Percentiles rank a stretch among this genome's conserved stretches.
phyloP scores from a whole-genome alignment of 2,329 filamentous ascomycete species.

The Aspergillus terreus region DNA sequence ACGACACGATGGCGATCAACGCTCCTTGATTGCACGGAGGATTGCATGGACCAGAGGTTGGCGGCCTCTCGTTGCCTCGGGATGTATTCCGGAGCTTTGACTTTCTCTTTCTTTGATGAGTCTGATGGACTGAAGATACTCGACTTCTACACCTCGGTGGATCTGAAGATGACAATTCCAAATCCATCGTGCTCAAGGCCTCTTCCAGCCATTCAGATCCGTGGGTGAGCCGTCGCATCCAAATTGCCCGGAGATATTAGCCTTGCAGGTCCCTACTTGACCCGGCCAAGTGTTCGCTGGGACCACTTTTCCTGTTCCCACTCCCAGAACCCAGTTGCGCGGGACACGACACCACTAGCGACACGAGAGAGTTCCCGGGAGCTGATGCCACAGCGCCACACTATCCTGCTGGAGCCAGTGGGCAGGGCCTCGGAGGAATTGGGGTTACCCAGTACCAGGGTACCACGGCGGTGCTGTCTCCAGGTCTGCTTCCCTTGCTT shows the following conservation, averaged over 20 bases:
- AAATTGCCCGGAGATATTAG: constrained; percentile 1
- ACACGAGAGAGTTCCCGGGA: constrained; percentile 1
- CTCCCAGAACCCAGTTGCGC: constrained; percentile 3
- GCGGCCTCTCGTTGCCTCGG: too few relatives aligned
- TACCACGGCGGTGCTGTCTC: neutral
- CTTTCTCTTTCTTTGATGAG: too few relatives aligned
- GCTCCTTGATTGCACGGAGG: too few relatives aligned
- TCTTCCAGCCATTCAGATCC: neutral
- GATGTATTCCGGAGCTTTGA: too few relatives aligned
- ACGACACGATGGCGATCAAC: too few relatives aligned
- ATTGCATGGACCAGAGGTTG: too few relatives aligned
- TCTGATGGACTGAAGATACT: too few relatives aligned
- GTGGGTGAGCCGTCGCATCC: neutral
- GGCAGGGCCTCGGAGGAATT: neutral
- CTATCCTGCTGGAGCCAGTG: neutral
- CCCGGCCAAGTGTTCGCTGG: neutral
- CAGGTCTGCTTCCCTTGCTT: neutral
- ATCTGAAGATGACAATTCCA: neutral
- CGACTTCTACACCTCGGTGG: too few relatives aligned
- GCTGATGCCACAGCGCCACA: neutral
- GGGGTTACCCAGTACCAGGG: neutral
- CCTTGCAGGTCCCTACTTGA: constrained; percentile 8
- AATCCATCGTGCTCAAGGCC: neutral
- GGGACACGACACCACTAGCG: neutral
- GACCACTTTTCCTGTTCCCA: neutral